Evolutionary conservation across 2,329 filamentous ascomycete species (phyloP), one percentile per base, ranked within the genome.

Genomic region (Diplodia seriata): DNA sequence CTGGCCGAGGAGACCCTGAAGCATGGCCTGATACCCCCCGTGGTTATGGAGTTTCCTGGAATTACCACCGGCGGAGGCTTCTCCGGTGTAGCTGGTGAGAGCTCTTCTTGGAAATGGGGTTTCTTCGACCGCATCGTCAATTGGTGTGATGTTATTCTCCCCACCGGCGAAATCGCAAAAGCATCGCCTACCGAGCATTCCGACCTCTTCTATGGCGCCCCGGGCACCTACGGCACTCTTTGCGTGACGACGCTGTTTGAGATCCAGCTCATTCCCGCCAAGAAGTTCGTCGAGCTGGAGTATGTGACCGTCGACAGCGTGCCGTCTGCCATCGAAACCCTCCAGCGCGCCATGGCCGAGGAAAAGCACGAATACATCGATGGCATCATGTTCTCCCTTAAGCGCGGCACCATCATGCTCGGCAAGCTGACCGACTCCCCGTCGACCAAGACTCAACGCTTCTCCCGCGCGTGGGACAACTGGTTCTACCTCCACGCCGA

Each of bases 401-500:
- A 81, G 20, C 81, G 80, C 6, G 86, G 86, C 0, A 83, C 91
- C 0, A 78, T 92, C 53, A 89, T 90, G 74, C 82, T 84, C 0
- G 90, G 90, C 0, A 81, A 80, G 11, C 78, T 91, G 18, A 83
- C 83, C 0, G 81, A 90, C 3, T 82, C 82, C 0, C 66, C 74
- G 6, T 72, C 70, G 9, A 70, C 66, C 14, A 72, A 75, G 31
- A 20, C 79, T 1, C 76, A 79, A 65, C 73, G 73, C 5, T 90
- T 92, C 76, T 85, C 84, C n/a, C 81, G 85, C 12, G 79, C 85
- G 0, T 76, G 76, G 4, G 90, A 93, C 71, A 87, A 89, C 0
- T 93, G 90, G 91, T 92, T 91, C 74, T 93, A 92, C 69, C 79
- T 92, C 2, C 90, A 91, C 70, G 89, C 86, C 1, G 23, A 55